Evolutionary conservation across 495 filamentous ascomycete genomes (phyloP), one percentile per base, ranked within the genome.

Genomic region (Penicillium lagena): DNA sequence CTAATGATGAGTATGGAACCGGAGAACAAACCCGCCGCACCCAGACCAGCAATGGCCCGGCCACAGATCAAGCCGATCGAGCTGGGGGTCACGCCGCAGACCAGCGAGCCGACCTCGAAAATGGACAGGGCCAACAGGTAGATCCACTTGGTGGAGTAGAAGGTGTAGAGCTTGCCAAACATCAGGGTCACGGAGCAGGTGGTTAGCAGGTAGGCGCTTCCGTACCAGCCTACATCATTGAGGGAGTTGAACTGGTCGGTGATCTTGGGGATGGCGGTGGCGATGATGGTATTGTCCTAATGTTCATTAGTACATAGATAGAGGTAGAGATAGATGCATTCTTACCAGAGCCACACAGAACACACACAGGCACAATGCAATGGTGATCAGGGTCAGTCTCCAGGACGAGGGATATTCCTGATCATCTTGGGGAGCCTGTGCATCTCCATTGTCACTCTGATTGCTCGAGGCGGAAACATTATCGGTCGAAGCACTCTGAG

Each of bases 91-190:
- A 80, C 77, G 22, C 79, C 90, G 60, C 89, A 95, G 48, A 96
- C 67, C 33, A 89, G 63, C n/a, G 81, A 87, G n/a, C 91, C 90
- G 10, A 94, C 37, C 54, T 95, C 89, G 63, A 96, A 96, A 51
- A 95, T 62, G 35, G 63, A 62, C 46, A 95, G 82, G 35, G 86
- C 85, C 12, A 55, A 47, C 8, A 95, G 64, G 57, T 83, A 96
- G 10, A 82, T 73, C 63, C 68, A 82, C 64, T 90, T 90, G 55
- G 85, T 77, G 35, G 77, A 76, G 62, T 83, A 88, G 71, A 87
- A 89, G 5, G 81, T 84, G 68, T 91, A 93, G 35, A 93, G 59
- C 55, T 84, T 85, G 50, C 89, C 89, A 51, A 85, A 87, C 29
- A 86, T 63, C 14, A 90, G 69, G 47, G 86, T 83, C 35, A 90